Evolutionary conservation across 2,329 filamentous ascomycete genomes (phyloP), one percentile per base, ranked within the genome.

Genomic region (Sordariomycetes sp.): DNA sequence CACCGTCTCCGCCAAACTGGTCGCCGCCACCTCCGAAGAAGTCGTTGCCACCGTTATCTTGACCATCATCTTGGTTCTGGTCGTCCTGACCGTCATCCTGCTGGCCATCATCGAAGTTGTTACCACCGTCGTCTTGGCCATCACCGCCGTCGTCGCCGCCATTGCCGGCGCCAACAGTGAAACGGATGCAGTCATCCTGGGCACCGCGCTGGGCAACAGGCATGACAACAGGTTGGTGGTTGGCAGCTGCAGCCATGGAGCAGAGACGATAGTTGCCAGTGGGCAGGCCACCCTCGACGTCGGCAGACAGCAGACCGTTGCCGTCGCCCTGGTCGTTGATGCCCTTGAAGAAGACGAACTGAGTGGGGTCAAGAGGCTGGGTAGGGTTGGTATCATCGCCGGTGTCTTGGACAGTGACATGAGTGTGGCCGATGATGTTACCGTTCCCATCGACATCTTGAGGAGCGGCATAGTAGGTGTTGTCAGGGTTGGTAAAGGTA

Each of bases 221-320:
- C 75, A 79, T 79, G 35, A 78, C 49, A 8, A 79, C 72, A 37
- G 74, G 73, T 58, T 80, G 75, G 49, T 82, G 77, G 62, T 81
- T 82, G 44, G 72, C 60, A n/a, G 77, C 58, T 39, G 67, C 58
- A 19, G 68, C 64, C 70, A 82, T 77, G 46, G 70, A 74, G 64
- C 77, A 82, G 40, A 78, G 57, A 45, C 77, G 73, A 59, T 80
- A 82, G 59, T 72, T 75, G 23, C 76, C 75, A 4, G 64, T 61
- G 4, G 74, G 72, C 3, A 81, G 68, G 46, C 75, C 77, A 37
- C 67, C 71, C 2, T 59, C 56, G 17, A 81, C 75, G 3, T 51
- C 55, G 25, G 75, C 69, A 10, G 59, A 53, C 9, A 81, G 59
- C 5, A 64, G 57, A 33, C 75, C 75, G 3, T 70, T 46, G 21